Percentiles rank a stretch among this genome's conserved stretches.
These are phyloP conservation scores for Elaeagnus macrophylla DNA, from an alignment of 306 rosid genomes.

Conservation along the genomic window DNA sequence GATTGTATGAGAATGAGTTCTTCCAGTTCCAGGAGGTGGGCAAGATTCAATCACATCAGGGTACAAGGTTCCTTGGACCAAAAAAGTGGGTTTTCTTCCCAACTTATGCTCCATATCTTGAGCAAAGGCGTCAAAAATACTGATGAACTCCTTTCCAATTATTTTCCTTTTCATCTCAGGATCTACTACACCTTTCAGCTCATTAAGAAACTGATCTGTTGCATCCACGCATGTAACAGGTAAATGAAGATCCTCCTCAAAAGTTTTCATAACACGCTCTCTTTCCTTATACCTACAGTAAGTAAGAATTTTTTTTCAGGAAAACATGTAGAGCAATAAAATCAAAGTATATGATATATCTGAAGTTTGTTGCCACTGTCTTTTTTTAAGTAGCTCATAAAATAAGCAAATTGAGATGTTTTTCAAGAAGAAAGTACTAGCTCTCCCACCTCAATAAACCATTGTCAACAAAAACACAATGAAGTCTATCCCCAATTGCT, in stretches of 20 bases:
- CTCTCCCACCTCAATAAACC: constrained; percentile 70
- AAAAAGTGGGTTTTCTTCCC: constrained; percentile 54
- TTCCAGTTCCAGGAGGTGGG: constrained; percentile 93
- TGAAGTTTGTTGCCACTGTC: neutral
- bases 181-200: constrained; percentile 81
- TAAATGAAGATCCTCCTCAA: constrained; percentile 78
- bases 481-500: constrained; percentile 91
- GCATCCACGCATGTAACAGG: constrained; percentile 83
- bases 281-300: constrained; percentile 63
- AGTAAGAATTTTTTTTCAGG: neutral
- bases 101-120: constrained; percentile 51
- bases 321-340: neutral
- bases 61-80: constrained; percentile 92
- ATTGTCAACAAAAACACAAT: constrained; percentile 90
- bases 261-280: constrained; percentile 82
- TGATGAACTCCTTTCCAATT: constrained; percentile 79
- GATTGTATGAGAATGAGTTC: constrained; percentile 89
- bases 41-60: constrained; percentile 97
- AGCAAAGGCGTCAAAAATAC: constrained; percentile 73
- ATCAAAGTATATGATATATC: neutral
- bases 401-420: neutral
- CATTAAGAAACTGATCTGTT: constrained; percentile 47
- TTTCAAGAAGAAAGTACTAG: constrained; percentile 2
- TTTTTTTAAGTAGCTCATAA: neutral
- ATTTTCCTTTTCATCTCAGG: constrained; percentile 90